Base-by-base conservation (phyloP, 2,329 filamentous ascomycete genomes). In the Aureobasidium lini region DNA sequence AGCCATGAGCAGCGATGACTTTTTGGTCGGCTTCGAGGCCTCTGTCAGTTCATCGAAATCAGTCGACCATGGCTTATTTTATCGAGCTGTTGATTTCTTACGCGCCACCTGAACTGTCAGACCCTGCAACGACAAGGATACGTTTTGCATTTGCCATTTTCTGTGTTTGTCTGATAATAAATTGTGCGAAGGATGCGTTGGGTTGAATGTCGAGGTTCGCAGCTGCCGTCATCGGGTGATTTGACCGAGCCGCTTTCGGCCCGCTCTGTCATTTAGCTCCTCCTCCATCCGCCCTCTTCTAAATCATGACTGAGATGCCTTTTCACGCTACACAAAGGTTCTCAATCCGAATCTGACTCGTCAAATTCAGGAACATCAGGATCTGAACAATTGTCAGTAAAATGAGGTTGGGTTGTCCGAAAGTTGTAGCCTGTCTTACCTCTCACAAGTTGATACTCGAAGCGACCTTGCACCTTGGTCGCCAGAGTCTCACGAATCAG, bases 11-110 rank as follows among this genome's bases (percentile, higher is more conserved):
- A 46, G 91, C 88, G 62, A 96, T 87, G 62, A 95, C 91, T 72
- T 96, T 95, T 70, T 97, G 92, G 71, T 97, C 93, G 40, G 93
- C 94, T 73, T 99, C 93, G 36, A 99, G 84, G 54, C 93, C 94
- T 59, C 92, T 96, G 34, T 46, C 23, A 40, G 49, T 46, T 61
- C 13, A 11, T 40, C 57, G 60, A n/a, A 52, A 62, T 67, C 49
- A 61, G 63, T 63, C 46, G 36, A 37, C 16, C n/a, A 36, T 50
- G 50, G 32, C 9, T 42, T 10, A 37, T 28, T 50, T 39, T 23
- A 23, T 54, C 16, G 13, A 23, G 10, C 7, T 7, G 16, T 34
- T 7, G 37, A 42, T 40, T 13, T 13, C 85, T 76, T 79, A 89
- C 89, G 91, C 91, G 77, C 91, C 91, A 68, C 91, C 91, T 31